Conservation (phyloP, 139 green algal species). For the Chlorella sorokiniana region DNA sequence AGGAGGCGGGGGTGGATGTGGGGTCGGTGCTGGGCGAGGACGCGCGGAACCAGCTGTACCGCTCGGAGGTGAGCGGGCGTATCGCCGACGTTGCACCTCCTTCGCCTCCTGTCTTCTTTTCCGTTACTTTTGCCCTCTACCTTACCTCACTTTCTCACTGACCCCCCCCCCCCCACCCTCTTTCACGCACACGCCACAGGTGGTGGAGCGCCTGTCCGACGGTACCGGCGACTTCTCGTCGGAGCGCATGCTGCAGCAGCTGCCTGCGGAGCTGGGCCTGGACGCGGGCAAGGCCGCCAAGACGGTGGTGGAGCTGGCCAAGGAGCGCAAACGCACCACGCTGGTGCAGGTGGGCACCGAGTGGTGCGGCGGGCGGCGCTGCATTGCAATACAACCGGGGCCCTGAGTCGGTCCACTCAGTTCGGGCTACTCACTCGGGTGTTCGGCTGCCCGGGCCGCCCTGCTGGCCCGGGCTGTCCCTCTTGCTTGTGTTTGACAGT, state of each 20-base stretch:
- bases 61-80: constrained; percentile 70
- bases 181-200: constrained; percentile 11
- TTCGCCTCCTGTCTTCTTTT: background rate
- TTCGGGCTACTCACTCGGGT: too few relatives aligned
- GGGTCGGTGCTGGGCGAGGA: constrained; percentile 69
- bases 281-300: constrained; percentile 49
- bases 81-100: background rate
- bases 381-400: too few relatives aligned
- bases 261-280: constrained; percentile 75
- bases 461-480: background rate
- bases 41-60: constrained; percentile 80
- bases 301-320: constrained; percentile 63
- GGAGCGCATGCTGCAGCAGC: constrained; percentile 68
- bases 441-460: too few relatives aligned
- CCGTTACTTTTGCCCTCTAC: background rate
- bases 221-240: constrained; percentile 76
- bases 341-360: constrained; percentile 73
- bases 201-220: constrained; percentile 43
- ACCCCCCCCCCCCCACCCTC: background rate
- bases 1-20: constrained; percentile 73
- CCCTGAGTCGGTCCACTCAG: too few relatives aligned
- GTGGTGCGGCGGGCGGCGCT: too few relatives aligned
- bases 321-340: constrained; percentile 75
- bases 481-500: background rate
- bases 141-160: too few relatives aligned